These are phyloP conservation scores for Salix exigua DNA, from an alignment of 345 rosid species.

Conservation along the genomic window DNA sequence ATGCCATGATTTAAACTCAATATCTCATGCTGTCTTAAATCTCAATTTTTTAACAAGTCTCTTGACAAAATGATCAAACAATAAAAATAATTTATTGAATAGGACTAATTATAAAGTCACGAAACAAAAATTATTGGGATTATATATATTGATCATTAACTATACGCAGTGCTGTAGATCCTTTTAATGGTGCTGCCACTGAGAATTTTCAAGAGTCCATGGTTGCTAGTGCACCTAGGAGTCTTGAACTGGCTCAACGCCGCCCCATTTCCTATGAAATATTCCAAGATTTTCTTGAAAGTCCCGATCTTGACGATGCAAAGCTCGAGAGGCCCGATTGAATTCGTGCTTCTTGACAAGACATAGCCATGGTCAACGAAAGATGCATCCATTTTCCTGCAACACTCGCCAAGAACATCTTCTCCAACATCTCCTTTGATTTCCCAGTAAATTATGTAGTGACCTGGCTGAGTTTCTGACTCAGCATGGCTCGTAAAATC, in stretches of 20 bases:
- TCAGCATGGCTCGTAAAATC: constrained; percentile 92
- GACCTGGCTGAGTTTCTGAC: constrained; percentile 53
- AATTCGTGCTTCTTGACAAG: constrained; percentile 62
- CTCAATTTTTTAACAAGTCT: too few species aligned
- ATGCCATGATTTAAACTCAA: too few species aligned
- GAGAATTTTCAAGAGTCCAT: constrained; percentile 59
- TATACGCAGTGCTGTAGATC: constrained; percentile 62
- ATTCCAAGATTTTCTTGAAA: constrained; percentile 68
- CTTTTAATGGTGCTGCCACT: constrained; percentile 49
- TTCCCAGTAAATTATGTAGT: constrained; percentile 90
- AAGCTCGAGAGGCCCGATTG: constrained; percentile 86
- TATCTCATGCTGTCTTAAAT: too few species aligned
- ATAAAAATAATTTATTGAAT: too few species aligned
- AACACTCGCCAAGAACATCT: constrained; percentile 57
- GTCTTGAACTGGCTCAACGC: constrained; percentile 92
- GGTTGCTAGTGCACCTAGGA: constrained; percentile 80
- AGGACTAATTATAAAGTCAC: neutral
- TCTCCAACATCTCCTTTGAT: constrained; percentile 75
- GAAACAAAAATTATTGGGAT: neutral
- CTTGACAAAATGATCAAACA: too few species aligned
- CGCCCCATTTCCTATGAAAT: constrained; percentile 67
- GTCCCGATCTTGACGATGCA: constrained; percentile 70
- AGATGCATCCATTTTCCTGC: constrained; percentile 69
- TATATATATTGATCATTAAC: neutral
- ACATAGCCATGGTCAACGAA: constrained; percentile 82